These are phyloP conservation scores for Trifolium fragiferum DNA, from an alignment of 306 rosid species.

Conservation along the genomic window DNA sequence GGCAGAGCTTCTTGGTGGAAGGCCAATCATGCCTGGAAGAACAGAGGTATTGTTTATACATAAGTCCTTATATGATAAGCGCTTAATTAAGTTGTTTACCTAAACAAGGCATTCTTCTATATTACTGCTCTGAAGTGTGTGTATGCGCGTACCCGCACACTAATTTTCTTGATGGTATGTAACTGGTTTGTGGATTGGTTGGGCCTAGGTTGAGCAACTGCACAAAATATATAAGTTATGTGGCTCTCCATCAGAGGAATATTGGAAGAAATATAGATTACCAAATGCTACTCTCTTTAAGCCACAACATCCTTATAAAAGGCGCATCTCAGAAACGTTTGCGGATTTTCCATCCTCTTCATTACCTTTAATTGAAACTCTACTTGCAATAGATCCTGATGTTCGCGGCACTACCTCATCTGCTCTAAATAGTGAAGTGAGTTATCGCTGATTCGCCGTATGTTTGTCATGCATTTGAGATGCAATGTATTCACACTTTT, in stretches of 20 bases:
- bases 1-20: slow-evolving; percentile 88
- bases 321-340: slow-evolving; percentile 65
- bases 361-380: slow-evolving; percentile 71
- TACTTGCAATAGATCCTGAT: slow-evolving; percentile 59
- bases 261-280: slow-evolving; percentile 87
- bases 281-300: slow-evolving; percentile 92
- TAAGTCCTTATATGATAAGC: neutral
- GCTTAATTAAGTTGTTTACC: neutral
- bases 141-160: neutral
- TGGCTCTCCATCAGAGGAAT: slow-evolving; percentile 68
- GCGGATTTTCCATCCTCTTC: slow-evolving; percentile 79
- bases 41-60: slow-evolving; percentile 62
- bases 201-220: slow-evolving; percentile 9
- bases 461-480: neutral
- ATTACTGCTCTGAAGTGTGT: neutral
- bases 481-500: neutral
- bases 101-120: neutral
- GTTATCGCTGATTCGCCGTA: neutral
- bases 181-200: neutral
- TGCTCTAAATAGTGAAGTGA: neutral
- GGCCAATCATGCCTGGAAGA: slow-evolving; percentile 94
- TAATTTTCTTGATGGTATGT: neutral
- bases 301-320: slow-evolving; percentile 86
- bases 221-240: slow-evolving; percentile 4
- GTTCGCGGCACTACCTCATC: neutral